Evolutionary conservation across 1,284 basidiomycete genomes (phyloP), one percentile per base, ranked within the genome.

Genomic region (Apiotrichum siamense): DNA sequence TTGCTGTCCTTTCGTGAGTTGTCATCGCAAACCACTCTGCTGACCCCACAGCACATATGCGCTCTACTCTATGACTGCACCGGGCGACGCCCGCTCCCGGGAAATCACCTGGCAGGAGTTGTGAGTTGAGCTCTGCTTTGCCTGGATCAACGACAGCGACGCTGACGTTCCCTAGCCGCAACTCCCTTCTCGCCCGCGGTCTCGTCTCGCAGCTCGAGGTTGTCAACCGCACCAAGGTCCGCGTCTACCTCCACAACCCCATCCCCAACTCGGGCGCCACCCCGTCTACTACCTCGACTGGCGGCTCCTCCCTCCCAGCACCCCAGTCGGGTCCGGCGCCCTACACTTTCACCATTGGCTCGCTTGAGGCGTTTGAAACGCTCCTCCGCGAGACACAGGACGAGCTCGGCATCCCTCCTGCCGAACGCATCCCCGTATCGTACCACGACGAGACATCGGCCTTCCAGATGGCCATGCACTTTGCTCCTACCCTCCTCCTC

Each of bases 21-120:
- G 12, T 5, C 3, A 27, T n/a, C 11, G n/a, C 11, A 24, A 9
- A 17, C 15, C 24, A 23, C 4, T 47, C 2, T 18, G 7, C 18
- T 56, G 47, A 54, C 42, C 17, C 11, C 17, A 1, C 50, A 70
- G 65, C 17, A 65, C 67, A 1, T 72, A 72, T 48, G 60, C 68
- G 12, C 56, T 74, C 4, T 74, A 69, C 60, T 55, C 60, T 18
- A 37, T 73, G 27, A 59, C 70, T 5, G 42, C 57, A 46, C 71
- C 71, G 10, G 58, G 56, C 27, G 69, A 66, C 26, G 31, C 52
- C 11, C 48, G 62, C 32, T 61, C 86, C 6, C 83, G 86, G 58
- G 93, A 97, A 75, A 96, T 97, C 61, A 97, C 93, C 59, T 97
- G 93, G 92, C 93, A 97, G 75, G 93, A 97, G 73, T 97, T 97